Evolutionary conservation across 768 basidiomycete genomes (phyloP).

Genomic region (Tricholoma hemisulphureum): DNA sequence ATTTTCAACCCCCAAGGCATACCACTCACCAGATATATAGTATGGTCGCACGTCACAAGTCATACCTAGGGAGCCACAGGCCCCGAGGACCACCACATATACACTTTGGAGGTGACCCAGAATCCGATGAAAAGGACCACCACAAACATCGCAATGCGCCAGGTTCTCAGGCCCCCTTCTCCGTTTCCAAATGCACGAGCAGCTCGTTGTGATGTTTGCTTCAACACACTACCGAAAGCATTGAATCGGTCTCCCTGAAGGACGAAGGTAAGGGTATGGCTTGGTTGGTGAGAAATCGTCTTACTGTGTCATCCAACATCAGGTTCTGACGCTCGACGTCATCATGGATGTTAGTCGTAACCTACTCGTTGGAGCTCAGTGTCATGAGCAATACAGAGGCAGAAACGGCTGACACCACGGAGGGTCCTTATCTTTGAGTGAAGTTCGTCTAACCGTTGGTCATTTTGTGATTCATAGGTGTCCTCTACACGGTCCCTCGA

Average conservation of each 20-base stretch:
- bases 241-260: conserved; percentile 63
- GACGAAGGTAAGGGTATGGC: neutral
- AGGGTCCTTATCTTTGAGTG: conserved; percentile 82
- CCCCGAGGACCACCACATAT: conserved; percentile 42
- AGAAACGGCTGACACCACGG: conserved; percentile 57
- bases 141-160: conserved; percentile 62
- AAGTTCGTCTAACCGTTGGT: conserved; percentile 78
- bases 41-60: neutral
- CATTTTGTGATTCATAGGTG: conserved; percentile 83
- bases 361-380: conserved; percentile 36
- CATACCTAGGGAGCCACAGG: neutral
- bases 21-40: neutral
- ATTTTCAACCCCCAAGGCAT: neutral
- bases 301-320: conserved; percentile 73
- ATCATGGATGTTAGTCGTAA: conserved; percentile 85
- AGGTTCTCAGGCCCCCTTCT: conserved; percentile 64
- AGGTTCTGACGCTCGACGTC: conserved; percentile 83
- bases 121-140: conserved; percentile 53
- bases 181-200: conserved; percentile 74
- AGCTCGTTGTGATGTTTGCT: conserved; percentile 67
- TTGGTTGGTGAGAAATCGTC: conserved; percentile 19
- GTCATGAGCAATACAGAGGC: neutral
- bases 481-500: conserved; percentile 55
- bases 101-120: conserved; percentile 54
- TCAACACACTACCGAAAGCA: conserved; percentile 59